These are phyloP conservation scores for Royoungia palumana DNA, from an alignment of 768 basidiomycete genomes.

Conservation along the genomic window DNA sequence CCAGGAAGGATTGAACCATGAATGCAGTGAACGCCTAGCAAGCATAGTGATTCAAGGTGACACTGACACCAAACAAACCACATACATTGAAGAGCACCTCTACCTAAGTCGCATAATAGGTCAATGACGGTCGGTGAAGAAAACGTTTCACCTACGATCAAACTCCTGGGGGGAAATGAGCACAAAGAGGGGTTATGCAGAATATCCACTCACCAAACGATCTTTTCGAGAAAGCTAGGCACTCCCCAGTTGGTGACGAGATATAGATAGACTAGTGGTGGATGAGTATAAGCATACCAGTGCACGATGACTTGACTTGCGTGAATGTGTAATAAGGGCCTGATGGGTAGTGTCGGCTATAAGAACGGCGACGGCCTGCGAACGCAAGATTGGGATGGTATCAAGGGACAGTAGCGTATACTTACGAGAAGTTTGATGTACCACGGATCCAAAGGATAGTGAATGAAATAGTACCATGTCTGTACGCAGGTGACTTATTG, in stretches of 20 bases:
- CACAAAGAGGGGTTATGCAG: not conserved
- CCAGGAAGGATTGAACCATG: conserved; percentile 55
- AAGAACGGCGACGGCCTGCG: conserved; percentile 50
- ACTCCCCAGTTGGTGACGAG: conserved; percentile 41
- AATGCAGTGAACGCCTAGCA: conserved; percentile 40
- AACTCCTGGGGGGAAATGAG: conserved; percentile 19
- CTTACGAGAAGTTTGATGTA: conserved; percentile 45
- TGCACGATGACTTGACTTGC: conserved; percentile 25
- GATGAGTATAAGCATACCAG: not conserved
- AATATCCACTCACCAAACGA: conserved; percentile 41
- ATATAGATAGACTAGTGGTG: conserved; percentile 44
- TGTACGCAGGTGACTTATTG: conserved; percentile 53
- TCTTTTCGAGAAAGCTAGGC: conserved; percentile 20
- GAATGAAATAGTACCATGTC: conserved; percentile 51
- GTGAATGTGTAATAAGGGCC: conserved; percentile 48
- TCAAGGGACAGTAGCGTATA: not conserved
- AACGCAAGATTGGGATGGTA: not conserved
- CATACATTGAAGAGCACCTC: conserved; percentile 49
- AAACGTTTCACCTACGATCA: conserved; percentile 13
- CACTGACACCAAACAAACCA: not conserved
- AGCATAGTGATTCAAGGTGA: not conserved
- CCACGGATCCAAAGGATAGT: conserved; percentile 49
- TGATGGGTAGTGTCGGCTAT: conserved; percentile 53
- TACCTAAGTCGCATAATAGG: conserved; percentile 28
- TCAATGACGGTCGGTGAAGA: conserved; percentile 5